Conservation (phyloP, 495 filamentous ascomycete species). For the Echria macrotheca region DNA sequence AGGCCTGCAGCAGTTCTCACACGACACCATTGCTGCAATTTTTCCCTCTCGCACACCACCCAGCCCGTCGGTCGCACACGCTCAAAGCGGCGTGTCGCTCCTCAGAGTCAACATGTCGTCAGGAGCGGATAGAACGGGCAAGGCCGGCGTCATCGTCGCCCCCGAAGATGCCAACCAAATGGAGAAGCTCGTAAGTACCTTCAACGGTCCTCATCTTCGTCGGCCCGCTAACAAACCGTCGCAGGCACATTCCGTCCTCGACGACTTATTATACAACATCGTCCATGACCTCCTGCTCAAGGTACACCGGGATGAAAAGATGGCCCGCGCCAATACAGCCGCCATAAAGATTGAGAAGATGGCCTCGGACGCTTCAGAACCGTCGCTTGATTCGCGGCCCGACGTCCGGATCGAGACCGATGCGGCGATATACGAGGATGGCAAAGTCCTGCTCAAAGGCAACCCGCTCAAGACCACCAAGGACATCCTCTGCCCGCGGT, state of each 20-base stretch:
- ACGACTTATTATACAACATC: constrained; percentile 67
- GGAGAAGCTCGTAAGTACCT: constrained; percentile 42
- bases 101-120: constrained; percentile 33
- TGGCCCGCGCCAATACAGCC: constrained; percentile 64
- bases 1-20: too few species aligned
- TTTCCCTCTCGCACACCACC: neutral
- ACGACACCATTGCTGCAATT: constrained; percentile 5
- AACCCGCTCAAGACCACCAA: constrained; percentile 69
- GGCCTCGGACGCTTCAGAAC: constrained; percentile 49
- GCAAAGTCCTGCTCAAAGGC: constrained; percentile 65
- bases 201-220: neutral
- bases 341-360: constrained; percentile 66
- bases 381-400: constrained; percentile 36
- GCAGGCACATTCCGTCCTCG: constrained; percentile 52
- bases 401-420: constrained; percentile 60
- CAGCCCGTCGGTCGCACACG: neutral
- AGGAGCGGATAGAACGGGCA: constrained; percentile 32
- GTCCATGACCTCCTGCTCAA: constrained; percentile 65
- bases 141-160: constrained; percentile 44
- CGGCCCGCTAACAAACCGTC: constrained; percentile 3
- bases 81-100: constrained; percentile 6
- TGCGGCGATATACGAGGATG: constrained; percentile 66
- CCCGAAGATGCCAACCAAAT: constrained; percentile 33
- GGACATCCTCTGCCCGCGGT: constrained; percentile 64
- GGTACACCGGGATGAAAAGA: constrained; percentile 69